A percentile compares a stretch with the other conserved stretches of the same genome.
These are phyloP conservation scores for Pseudocercospora eumusae DNA, from an alignment of 2,329 filamentous ascomycete genomes.

Conservation along the genomic window DNA sequence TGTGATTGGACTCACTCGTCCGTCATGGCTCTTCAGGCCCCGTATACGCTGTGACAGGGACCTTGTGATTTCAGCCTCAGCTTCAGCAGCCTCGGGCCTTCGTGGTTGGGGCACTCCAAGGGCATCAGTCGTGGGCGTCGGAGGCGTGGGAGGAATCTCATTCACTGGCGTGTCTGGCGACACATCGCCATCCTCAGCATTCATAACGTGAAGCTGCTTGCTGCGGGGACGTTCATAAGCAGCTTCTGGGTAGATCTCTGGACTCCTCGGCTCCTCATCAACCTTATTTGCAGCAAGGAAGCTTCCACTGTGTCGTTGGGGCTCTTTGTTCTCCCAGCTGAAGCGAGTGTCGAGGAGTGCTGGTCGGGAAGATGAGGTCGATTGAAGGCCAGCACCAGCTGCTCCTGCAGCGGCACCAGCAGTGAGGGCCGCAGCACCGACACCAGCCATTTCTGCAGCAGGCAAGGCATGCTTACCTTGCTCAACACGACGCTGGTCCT, in stretches of 20 bases:
- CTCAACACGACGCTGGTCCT: slow-evolving; percentile 28
- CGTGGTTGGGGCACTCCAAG: slow-evolving; percentile 13
- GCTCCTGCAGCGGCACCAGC: slow-evolving; percentile 15
- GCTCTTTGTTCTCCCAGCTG: slow-evolving; percentile 41
- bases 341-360: slow-evolving; percentile 40
- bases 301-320: slow-evolving; percentile 7
- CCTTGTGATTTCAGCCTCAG: slow-evolving; percentile 21
- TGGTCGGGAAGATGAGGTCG: slow-evolving; percentile 14
- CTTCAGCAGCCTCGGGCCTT: slow-evolving; percentile 21
- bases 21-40: slow-evolving; percentile 12
- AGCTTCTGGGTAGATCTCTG: slow-evolving; percentile 34
- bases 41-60: slow-evolving; percentile 22
- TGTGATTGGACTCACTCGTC: slow-evolving; percentile 26
- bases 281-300: slow-evolving; percentile 7
- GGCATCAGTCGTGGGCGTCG: slow-evolving; percentile 10
- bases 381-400: not conserved
- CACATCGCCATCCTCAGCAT: slow-evolving; percentile 40
- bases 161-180: slow-evolving; percentile 20
- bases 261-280: slow-evolving; percentile 27
- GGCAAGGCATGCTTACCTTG: slow-evolving; percentile 35
- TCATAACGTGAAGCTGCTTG: slow-evolving; percentile 48
- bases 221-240: slow-evolving; percentile 38
- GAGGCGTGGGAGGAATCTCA: slow-evolving; percentile 6
- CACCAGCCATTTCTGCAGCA: slow-evolving; percentile 19
- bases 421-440: slow-evolving; percentile 8